Percentiles rank a stretch among this genome's conserved stretches.
phyloP scores from a whole-genome alignment of 257 asterid genomes.

The Solanum habrochaites region DNA sequence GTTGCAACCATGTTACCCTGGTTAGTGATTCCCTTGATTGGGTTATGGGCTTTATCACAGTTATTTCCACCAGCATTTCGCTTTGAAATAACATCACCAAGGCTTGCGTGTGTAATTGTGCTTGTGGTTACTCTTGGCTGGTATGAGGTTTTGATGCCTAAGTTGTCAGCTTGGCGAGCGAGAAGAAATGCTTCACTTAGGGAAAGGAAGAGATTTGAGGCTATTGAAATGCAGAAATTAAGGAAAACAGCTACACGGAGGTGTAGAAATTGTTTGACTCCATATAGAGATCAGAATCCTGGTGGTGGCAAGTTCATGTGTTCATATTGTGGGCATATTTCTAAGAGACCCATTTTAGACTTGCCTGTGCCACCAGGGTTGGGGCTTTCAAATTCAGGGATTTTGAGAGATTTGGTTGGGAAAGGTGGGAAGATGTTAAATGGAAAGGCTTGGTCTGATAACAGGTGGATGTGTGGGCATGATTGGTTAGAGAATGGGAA shows the following conservation, averaged over 20 bases:
- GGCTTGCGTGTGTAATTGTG: slow-evolving; percentile 86
- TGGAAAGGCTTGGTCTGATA: slow-evolving; percentile 81
- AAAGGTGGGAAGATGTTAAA: slow-evolving; percentile 79
- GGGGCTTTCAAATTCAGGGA: slow-evolving; percentile 60
- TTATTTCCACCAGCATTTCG: slow-evolving; percentile 92
- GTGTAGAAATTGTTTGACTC: slow-evolving; percentile 92
- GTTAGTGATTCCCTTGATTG: slow-evolving; percentile 94
- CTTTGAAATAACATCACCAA: slow-evolving; percentile 84
- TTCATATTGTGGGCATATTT: slow-evolving; percentile 92
- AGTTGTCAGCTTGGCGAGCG: slow-evolving; percentile 66
- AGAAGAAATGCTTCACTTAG: slow-evolving; percentile 71
- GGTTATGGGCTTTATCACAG: slow-evolving; percentile 93
- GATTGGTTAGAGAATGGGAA: slow-evolving; percentile 84
- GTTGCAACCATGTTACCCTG: slow-evolving; percentile 99
- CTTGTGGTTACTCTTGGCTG: slow-evolving; percentile 73
- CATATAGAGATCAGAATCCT: slow-evolving; percentile 92
- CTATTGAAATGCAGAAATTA: slow-evolving; percentile 81
- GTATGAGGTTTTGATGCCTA: slow-evolving; percentile 94
- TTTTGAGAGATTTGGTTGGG: slow-evolving; percentile 74
- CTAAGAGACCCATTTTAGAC: slow-evolving; percentile 89
- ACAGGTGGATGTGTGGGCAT: slow-evolving; percentile 88
- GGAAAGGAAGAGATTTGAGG: slow-evolving; percentile 75
- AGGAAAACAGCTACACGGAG: slow-evolving; percentile 87
- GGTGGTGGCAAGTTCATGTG: slow-evolving; percentile 98
- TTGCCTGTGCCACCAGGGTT: slow-evolving; percentile 67